These are phyloP conservation scores for Solanum medicagineum DNA, from an alignment of 257 asterid species.

Conservation along the genomic window DNA sequence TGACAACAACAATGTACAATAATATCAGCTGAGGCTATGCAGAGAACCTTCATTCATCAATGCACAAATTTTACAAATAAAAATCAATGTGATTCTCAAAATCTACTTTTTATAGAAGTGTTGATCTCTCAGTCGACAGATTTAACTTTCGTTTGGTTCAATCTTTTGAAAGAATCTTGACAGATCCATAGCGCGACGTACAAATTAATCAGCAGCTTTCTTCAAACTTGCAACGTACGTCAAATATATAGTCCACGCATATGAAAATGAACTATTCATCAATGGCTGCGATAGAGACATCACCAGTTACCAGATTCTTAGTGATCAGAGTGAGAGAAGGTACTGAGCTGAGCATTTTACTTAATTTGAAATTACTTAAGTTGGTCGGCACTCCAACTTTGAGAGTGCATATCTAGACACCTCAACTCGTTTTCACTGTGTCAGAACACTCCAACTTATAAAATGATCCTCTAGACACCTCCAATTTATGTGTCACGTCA, in stretches of 20 bases:
- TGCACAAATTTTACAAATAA: background rate
- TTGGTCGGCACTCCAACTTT: background rate
- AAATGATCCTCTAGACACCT: background rate
- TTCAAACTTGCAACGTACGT: constrained; percentile 82
- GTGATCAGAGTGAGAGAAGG: background rate
- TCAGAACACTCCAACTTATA: background rate
- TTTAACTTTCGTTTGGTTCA: background rate
- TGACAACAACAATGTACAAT: background rate
- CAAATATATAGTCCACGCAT: constrained; percentile 77
- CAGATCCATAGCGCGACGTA: background rate
- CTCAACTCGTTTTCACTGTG: background rate
- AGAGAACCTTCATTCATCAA: background rate
- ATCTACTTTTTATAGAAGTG: background rate
- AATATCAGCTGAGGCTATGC: background rate
- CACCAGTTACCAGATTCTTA: background rate
- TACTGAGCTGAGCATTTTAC: background rate
- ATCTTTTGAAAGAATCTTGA: background rate
- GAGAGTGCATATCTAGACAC: background rate
- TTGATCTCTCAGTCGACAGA: background rate
- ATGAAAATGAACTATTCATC: constrained; percentile 70
- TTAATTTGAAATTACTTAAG: background rate
- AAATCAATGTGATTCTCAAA: background rate
- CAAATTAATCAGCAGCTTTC: constrained; percentile 35
- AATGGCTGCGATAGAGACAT: constrained; percentile 38
- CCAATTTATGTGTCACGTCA: background rate